phyloP scores from a whole-genome alignment of 2,329 filamentous ascomycete species.

The Alternaria triticimaculans region DNA sequence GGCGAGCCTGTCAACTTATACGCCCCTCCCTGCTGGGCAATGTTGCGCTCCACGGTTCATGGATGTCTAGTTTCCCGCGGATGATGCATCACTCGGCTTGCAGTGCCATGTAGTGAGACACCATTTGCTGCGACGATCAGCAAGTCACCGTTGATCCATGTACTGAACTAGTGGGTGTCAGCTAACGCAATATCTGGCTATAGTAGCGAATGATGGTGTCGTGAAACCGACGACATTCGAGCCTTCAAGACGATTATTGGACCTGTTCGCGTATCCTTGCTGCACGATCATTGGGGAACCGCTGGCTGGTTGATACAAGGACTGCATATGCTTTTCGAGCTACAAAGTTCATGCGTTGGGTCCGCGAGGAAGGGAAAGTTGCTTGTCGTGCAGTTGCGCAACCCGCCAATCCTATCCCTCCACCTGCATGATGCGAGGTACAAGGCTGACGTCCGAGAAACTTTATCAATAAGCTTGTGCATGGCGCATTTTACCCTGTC shows the following conservation, averaged over 20 bases:
- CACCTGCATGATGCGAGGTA: background rate
- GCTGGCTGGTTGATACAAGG: background rate
- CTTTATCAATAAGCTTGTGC: background rate
- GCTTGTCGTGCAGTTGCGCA: background rate
- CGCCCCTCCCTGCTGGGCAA: background rate
- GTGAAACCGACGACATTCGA: background rate
- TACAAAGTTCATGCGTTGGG: background rate
- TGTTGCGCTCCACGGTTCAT: background rate
- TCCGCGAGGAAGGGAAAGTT: background rate
- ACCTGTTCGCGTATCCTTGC: background rate
- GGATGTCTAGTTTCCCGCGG: background rate
- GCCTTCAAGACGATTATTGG: background rate
- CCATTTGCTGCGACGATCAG: constrained; percentile 1
- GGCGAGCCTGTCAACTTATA: background rate
- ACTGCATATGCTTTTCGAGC: background rate
- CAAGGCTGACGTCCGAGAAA: background rate
- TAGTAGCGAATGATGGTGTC: background rate
- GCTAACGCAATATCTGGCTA: background rate
- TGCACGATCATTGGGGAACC: background rate
- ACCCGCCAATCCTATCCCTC: background rate
- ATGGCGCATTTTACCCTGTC: background rate
- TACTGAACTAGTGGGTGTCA: background rate
- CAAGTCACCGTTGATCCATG: background rate
- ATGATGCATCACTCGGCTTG: background rate
- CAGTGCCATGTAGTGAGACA: background rate